Evolutionary conservation across 768 basidiomycete genomes (phyloP), one percentile per base, ranked within the genome.

Genomic region (Rubroboletus pulcherrimus): DNA sequence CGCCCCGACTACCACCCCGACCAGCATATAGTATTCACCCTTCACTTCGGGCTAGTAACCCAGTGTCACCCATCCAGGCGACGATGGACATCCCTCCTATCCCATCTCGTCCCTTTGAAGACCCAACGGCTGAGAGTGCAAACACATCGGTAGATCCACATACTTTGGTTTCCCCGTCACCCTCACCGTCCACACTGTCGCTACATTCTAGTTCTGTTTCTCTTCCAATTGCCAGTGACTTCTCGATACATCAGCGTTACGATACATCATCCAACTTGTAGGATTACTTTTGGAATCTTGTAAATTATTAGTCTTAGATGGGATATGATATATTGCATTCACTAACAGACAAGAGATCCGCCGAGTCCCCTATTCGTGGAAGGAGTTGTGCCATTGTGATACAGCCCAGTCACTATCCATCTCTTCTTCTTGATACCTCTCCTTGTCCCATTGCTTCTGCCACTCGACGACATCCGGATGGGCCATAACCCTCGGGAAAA

Each of bases 21-120:
- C 90, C 90, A 4, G 73, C 80, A 14, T 80, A 77, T 44, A 91
- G 89, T 64, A 91, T 92, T 51, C 90, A 92, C 60, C 90, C 89
- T 12, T 90, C 89, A 12, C 74, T 82, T 24, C 81, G 88, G 29
- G 75, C 76, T 19, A 30, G 34, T 9, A 78, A 78, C 64, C 75
- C 77, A 17, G 66, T 73, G 35, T 78, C 83, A 0, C 83, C 86
- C 5, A 77, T 66, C 19, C 73, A 72, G 60, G 77, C 75, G 39
- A 73, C 63, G 10, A 68, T 66, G 63, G 66, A 71, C 45, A 53
- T 70, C 55, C 58, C 68, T 67, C 59, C 70, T 2, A 42, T 71
- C 26, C 67, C 68, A 15, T 58, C 63, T 31, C 68, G 68, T 45
- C 47, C 63, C 9, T 57, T 59, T 11, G 74, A 75, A 49, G 68